These are phyloP conservation scores for Boletus eberwhitei DNA, from an alignment of 768 basidiomycete species.

Conservation along the genomic window DNA sequence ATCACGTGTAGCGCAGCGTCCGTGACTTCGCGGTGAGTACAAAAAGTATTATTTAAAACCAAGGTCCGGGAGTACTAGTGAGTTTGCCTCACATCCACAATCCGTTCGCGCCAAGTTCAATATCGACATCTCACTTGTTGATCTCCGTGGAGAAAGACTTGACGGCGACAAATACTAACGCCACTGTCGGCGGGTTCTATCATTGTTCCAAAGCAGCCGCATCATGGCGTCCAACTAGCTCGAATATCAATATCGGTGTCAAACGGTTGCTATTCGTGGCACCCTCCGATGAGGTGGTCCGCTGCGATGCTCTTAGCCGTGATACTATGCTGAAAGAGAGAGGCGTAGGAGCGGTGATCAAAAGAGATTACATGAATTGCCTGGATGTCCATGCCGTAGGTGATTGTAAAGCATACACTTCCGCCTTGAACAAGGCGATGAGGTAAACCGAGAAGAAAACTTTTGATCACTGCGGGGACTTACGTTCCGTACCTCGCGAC, in stretches of 20 bases:
- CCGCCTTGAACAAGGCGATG: conserved; percentile 8
- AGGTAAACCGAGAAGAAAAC: conserved; percentile 11
- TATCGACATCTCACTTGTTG: background rate
- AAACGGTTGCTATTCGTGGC: background rate
- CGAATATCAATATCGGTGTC: background rate
- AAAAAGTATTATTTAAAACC: background rate
- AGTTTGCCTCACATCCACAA: background rate
- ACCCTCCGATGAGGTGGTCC: background rate
- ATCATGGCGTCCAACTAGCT: background rate
- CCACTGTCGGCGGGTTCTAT: background rate
- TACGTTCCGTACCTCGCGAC: conserved; percentile 25
- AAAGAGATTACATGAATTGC: conserved; percentile 1
- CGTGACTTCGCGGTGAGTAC: background rate
- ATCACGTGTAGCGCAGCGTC: background rate
- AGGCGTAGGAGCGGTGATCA: conserved; percentile 10
- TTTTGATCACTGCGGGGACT: conserved; percentile 13
- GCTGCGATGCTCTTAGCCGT: background rate
- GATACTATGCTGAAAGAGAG: background rate
- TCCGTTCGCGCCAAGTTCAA: conserved; percentile 1
- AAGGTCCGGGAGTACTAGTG: too few species aligned
- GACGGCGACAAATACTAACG: background rate
- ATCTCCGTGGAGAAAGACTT: background rate
- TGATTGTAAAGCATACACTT: background rate
- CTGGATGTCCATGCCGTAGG: background rate
- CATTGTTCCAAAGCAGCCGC: background rate